These are phyloP conservation scores for Acanthamoeba healyi DNA, from an alignment of 208 protist species.

Conservation along the genomic window DNA sequence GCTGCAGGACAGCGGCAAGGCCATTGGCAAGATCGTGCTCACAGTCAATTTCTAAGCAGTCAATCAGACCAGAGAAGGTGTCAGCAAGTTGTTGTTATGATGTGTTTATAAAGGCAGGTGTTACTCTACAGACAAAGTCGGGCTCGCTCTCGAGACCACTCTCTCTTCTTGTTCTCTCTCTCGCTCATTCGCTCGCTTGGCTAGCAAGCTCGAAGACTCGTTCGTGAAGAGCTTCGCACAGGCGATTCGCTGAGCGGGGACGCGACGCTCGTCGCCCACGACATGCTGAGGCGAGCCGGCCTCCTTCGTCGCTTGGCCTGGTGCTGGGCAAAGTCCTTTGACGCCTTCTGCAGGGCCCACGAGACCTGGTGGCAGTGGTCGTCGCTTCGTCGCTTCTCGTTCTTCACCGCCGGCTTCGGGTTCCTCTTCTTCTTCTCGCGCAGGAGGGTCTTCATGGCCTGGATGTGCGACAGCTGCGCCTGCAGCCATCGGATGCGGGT, in stretches of 20 bases:
- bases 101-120: too few species aligned
- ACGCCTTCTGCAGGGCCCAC: not conserved
- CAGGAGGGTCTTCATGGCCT: conserved; percentile 2
- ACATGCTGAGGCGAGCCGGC: not conserved
- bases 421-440: conserved; percentile 3
- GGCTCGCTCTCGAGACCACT: not conserved
- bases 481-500: conserved; percentile 6
- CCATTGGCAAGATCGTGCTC: conserved; percentile 75
- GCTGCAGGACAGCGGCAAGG: conserved; percentile 67
- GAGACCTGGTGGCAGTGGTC: conserved; percentile 35
- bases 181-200: not conserved
- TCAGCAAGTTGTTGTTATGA: too few species aligned
- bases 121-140: not conserved
- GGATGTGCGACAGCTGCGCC: not conserved
- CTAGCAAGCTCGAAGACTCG: not conserved
- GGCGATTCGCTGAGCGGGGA: not conserved
- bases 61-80: too few species aligned
- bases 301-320: not conserved
- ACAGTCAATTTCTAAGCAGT: conserved; percentile 24
- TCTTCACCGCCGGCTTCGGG: not conserved
- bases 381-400: not conserved
- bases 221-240: not conserved
- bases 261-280: not conserved
- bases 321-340: not conserved
- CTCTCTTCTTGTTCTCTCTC: conserved; percentile 2